Base-by-base conservation (phyloP, 768 basidiomycete genomes). In the Coprinopsis sp. region DNA sequence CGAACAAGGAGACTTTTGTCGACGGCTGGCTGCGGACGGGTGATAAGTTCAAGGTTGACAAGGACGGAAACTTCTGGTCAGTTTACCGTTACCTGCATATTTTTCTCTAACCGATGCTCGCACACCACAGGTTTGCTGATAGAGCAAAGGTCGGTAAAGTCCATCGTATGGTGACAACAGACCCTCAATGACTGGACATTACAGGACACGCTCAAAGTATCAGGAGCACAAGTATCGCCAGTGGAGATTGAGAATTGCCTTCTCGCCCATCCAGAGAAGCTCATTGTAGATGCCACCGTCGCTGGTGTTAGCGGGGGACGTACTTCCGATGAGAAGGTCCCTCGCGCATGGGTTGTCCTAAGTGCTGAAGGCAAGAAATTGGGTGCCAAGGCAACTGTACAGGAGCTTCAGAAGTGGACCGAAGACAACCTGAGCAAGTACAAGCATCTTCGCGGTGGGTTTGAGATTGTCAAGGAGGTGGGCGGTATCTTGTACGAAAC, bases 161-260 rank as follows among this genome's bases (percentile, higher is more conserved):
- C 44, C 29, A 13, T 30, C 8, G 22, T 29, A 33, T 33, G 1
- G 7, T 19, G 19, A 22, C 11, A 11, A n/a, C 6, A 6, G 5
- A 12, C 6, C 22, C 18, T 42, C 34, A 6, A 25, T 31, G 22
- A 21, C 18, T 14, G 16, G 13, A 29, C 16, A 11, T 40, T 37
- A 19, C 39, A 87, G 81, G 89, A 91, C 56, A 88, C 80, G 0
- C 70, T 91, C 18, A 91, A 91, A 58, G 74, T 91, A 2, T 87
- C 85, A 0, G 89, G 88, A 3, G 70, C 69, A 39, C 89, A 91
- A 62, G 89, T 91, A 0, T 87, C 89, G 0, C 89, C 88, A 1
- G 73, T 76, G 14, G 88, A 91, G 58, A 83, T 91, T 42, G 89
- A 91, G 58, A 70, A 78, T 22, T 74, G 72, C 19, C 65, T 91